These are phyloP conservation scores for Plectranthus barbatus DNA, from an alignment of 257 asterid species.

Conservation along the genomic window DNA sequence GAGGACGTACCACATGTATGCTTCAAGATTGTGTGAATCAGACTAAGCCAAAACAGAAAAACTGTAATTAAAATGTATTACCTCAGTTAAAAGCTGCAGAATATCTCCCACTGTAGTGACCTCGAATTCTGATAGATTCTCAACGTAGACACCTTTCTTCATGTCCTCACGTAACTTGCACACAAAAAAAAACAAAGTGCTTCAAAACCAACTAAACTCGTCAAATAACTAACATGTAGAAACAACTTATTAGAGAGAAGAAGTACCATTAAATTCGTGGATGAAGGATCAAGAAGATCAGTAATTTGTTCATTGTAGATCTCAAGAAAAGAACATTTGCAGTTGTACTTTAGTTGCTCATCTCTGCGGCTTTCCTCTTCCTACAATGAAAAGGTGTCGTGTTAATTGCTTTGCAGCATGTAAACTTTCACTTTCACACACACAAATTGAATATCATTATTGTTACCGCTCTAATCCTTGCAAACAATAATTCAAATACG, in stretches of 20 bases:
- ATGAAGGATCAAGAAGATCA: constrained; percentile 95
- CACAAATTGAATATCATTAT: constrained; percentile 1
- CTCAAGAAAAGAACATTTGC: constrained; percentile 96
- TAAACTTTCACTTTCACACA: not conserved
- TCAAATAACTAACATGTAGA: constrained; percentile 1
- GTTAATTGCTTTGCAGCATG: constrained; percentile 9
- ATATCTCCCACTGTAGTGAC: constrained; percentile 84
- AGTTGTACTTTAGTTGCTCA: constrained; percentile 60
- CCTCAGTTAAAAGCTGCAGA: constrained; percentile 86
- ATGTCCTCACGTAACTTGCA: constrained; percentile 83
- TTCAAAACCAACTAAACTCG: constrained; percentile 5
- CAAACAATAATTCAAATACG: constrained; percentile 89
- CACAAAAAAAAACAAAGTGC: constrained; percentile 13
- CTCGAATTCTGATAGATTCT: constrained; percentile 87
- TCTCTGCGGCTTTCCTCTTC: constrained; percentile 91
- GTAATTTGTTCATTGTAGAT: constrained; percentile 89
- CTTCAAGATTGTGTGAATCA: not conserved
- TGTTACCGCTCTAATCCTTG: constrained; percentile 89
- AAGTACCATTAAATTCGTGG: constrained; percentile 84
- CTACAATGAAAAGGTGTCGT: constrained; percentile 27
- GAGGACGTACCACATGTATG: not conserved
- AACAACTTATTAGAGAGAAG: not conserved
- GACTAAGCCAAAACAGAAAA: not conserved
- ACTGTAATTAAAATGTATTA: constrained; percentile 12
- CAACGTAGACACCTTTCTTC: constrained; percentile 84